Conservation (phyloP, 345 rosid species). For the Raphanus raphanistrum region DNA sequence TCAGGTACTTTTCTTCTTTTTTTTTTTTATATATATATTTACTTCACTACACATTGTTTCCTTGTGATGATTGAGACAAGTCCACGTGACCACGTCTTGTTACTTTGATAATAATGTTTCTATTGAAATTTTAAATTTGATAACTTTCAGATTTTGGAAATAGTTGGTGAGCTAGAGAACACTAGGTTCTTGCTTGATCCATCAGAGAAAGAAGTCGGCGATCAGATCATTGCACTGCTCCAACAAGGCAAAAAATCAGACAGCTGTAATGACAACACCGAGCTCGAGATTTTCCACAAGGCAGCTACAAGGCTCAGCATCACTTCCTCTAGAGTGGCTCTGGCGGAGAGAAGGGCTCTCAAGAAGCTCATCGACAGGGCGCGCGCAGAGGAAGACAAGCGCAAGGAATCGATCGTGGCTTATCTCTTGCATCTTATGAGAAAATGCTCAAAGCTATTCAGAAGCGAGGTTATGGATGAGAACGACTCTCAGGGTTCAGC, state of each 20-base stretch:
- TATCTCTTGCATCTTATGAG: slow-evolving; percentile 92
- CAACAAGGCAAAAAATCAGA: slow-evolving; percentile 88
- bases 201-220: slow-evolving; percentile 91
- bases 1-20: slow-evolving; percentile 52
- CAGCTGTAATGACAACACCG: slow-evolving; percentile 58
- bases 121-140: not conserved
- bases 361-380: slow-evolving; percentile 95
- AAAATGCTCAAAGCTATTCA: slow-evolving; percentile 88
- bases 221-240: slow-evolving; percentile 72
- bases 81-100: not conserved
- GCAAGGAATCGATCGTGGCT: slow-evolving; percentile 93
- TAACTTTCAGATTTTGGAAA: slow-evolving; percentile 74
- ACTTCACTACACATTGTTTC: slow-evolving; percentile 29
- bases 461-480: slow-evolving; percentile 81
- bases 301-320: slow-evolving; percentile 80
- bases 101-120: not conserved
- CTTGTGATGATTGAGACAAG: slow-evolving; percentile 47
- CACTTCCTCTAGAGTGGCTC: slow-evolving; percentile 86
- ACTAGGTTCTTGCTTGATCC: slow-evolving; percentile 64
- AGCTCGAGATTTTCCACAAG: slow-evolving; percentile 84
- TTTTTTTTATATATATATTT: not conserved
- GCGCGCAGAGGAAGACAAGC: slow-evolving; percentile 92
- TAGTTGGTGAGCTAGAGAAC: slow-evolving; percentile 68
- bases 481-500: slow-evolving; percentile 92
- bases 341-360: slow-evolving; percentile 84